These are phyloP conservation scores for Radiomyces spectabilis DNA, from an alignment of 192 early-diverging fungal species.

Conservation along the genomic window DNA sequence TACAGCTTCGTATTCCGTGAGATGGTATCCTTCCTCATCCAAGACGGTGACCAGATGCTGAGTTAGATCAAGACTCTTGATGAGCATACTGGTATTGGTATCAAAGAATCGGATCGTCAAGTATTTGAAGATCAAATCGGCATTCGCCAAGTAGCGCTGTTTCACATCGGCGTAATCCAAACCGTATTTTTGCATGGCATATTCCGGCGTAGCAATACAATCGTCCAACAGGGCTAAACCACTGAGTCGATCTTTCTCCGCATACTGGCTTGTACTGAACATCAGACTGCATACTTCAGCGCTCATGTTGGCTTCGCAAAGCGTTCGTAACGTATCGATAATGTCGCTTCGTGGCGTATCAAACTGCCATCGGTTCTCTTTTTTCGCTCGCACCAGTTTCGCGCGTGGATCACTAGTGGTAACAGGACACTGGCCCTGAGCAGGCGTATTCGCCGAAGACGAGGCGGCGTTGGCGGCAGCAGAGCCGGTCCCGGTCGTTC, in stretches of 20 bases:
- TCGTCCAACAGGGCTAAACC: slow-evolving; percentile 67
- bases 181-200: slow-evolving; percentile 24
- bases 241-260: slow-evolving; percentile 70
- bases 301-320: slow-evolving; percentile 54
- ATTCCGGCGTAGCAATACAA: slow-evolving; percentile 38
- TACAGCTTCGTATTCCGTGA: slow-evolving; percentile 78
- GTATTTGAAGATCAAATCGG: slow-evolving; percentile 82
- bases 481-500: not conserved
- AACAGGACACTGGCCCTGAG: slow-evolving; percentile 36
- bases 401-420: slow-evolving; percentile 53
- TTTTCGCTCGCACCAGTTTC: slow-evolving; percentile 63
- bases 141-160: slow-evolving; percentile 56
- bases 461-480: not conserved
- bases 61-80: slow-evolving; percentile 76
- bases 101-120: slow-evolving; percentile 86
- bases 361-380: slow-evolving; percentile 70
- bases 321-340: slow-evolving; percentile 50
- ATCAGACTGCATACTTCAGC: slow-evolving; percentile 48
- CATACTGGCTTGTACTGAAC: slow-evolving; percentile 82
- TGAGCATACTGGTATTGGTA: slow-evolving; percentile 81
- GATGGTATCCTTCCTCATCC: slow-evolving; percentile 51
- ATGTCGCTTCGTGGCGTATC: slow-evolving; percentile 59
- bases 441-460: slow-evolving; percentile 1
- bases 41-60: slow-evolving; percentile 64
- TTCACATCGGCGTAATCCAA: slow-evolving; percentile 44